Base-by-base conservation (phyloP, 345 rosid species). In the Pugionium cornutum region DNA sequence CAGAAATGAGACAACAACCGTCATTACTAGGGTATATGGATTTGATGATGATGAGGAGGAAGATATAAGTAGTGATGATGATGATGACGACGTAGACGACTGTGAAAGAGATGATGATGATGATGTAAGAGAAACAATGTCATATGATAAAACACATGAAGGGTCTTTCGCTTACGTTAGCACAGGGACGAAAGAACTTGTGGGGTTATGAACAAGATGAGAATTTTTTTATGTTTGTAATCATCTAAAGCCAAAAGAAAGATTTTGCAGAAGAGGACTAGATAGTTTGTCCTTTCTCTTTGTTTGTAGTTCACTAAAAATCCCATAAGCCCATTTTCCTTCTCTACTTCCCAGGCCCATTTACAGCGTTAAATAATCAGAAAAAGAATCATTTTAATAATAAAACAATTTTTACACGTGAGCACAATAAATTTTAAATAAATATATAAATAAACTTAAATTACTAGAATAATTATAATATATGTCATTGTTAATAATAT, bases 11-110 rank as follows among this genome's bases (percentile, higher is more conserved):
- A 67, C 33, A 33, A 39, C 59, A 33, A 53, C 73, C 44, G 6
- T 34, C 27, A 26, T 70, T 47, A 75, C 80, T 7, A 76, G 73
- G 35, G 59, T 63, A 4, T 43, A 69, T 6, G 33, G 50, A 68
- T 50, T 58, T 57, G 75, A 33, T 18, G 75, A 71, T 35, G 75
- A 74, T 8, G 83, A 75, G 4, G 80, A 74, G 3, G 77, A 62
- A 1, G 76, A 60, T 35, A 6, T 44, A 1, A 70, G 69, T 50
- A 66, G 69, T 64, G 71, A 53, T 62, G 56, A 53, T 64, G 78
- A 63, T 1, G 75, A 64, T 11, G 70, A 47, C 2, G 76, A 71
- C 40, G 68, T 60, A 2, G 64, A 42, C 2, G 70, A 63, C 1
- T 3, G 43, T 4, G 70, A 64, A 7, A 62, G 18, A 0, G 67